These are phyloP conservation scores for Hordeum pubiflorum DNA, from an alignment of 202 grass and related monocot species.

Conservation along the genomic window DNA sequence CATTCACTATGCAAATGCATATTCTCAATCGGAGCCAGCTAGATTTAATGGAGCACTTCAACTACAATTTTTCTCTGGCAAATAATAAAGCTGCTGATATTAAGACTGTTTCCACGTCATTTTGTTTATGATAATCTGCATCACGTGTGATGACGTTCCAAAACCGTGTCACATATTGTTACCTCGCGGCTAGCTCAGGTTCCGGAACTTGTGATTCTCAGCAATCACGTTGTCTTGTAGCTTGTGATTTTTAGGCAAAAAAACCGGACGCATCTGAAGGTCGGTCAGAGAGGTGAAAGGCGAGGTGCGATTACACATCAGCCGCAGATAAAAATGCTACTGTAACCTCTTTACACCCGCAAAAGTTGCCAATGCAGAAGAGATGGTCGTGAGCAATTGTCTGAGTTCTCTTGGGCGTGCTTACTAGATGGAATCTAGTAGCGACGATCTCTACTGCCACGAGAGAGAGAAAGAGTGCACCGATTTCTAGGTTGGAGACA, in stretches of 20 bases:
- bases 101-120: background rate
- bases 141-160: too few relatives aligned
- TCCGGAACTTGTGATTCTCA: background rate
- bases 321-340: background rate
- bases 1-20: background rate
- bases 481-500: background rate
- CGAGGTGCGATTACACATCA: constrained; percentile 33
- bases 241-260: background rate
- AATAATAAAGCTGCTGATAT: background rate
- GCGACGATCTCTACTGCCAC: background rate
- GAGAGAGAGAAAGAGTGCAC: background rate
- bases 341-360: background rate
- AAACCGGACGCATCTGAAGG: background rate
- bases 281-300: background rate
- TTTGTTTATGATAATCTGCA: too few relatives aligned
- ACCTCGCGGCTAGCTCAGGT: background rate
- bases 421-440: background rate
- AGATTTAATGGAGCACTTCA: background rate
- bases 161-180: background rate
- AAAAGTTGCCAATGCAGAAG: background rate
- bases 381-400: background rate
- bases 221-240: background rate
- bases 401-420: background rate
- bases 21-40: background rate
- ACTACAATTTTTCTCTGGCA: background rate